These are phyloP conservation scores for Pisolithus thermaeus DNA, from an alignment of 1,284 basidiomycete genomes.

Conservation along the genomic window DNA sequence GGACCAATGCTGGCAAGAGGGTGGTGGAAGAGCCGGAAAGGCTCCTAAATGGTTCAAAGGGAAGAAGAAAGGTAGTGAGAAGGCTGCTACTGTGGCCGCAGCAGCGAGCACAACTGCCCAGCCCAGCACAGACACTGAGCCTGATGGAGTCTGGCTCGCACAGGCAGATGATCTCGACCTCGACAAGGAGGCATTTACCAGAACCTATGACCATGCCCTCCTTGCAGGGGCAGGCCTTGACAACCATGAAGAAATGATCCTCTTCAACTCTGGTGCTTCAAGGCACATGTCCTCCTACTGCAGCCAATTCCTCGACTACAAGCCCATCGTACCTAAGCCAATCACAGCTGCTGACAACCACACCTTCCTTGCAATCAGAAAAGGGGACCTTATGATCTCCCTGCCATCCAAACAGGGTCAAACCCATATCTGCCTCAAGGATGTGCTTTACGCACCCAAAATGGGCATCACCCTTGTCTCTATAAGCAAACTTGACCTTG, in stretches of 20 bases:
- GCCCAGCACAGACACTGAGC: not conserved
- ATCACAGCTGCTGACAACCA: constrained; percentile 34
- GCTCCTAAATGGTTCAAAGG: not conserved
- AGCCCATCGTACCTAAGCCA: constrained; percentile 20
- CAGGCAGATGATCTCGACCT: not conserved
- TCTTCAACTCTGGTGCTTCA: not conserved
- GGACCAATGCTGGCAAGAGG: not conserved
- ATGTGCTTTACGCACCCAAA: constrained; percentile 30
- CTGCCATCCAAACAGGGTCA: constrained; percentile 29
- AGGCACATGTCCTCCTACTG: constrained; percentile 18
- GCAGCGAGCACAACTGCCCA: not conserved
- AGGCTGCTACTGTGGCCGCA: not conserved
- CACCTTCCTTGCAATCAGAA: constrained; percentile 29
- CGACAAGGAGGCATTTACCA: not conserved
- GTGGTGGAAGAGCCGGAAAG: not conserved
- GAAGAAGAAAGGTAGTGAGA: not conserved
- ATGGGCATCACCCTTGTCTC: constrained; percentile 32
- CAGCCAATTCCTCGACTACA: constrained; percentile 27
- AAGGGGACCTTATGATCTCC: constrained; percentile 31
- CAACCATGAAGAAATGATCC: not conserved
- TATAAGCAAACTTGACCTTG: constrained; percentile 27
- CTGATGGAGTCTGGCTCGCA: not conserved
- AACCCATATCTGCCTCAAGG: constrained; percentile 24
- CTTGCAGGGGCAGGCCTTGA: not conserved
- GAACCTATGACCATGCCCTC: not conserved